Conservation (phyloP, 2,329 filamentous ascomycete species). For the Fusarium odoratissimum region DNA sequence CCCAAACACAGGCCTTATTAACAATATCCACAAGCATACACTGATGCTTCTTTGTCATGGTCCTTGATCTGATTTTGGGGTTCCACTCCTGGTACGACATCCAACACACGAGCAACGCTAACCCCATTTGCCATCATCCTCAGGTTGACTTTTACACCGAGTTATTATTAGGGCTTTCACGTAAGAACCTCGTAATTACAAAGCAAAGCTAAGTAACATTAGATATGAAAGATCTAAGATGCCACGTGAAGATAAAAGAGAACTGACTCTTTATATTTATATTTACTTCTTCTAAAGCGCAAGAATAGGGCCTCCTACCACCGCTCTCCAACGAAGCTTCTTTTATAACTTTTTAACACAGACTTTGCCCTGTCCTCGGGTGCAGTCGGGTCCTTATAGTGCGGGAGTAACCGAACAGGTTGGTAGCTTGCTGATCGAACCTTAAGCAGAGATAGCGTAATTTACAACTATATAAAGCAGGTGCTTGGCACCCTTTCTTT, state of each 20-base stretch:
- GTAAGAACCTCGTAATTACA: not conserved
- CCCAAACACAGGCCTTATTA: fast-evolving
- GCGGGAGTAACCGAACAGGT: too few species aligned
- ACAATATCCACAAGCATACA: not conserved
- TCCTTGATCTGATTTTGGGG: not conserved
- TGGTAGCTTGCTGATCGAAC: not conserved
- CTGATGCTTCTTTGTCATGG: fast-evolving
- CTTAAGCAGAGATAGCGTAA: not conserved
- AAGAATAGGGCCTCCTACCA: too few species aligned
- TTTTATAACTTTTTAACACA: too few species aligned
- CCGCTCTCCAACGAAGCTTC: too few species aligned
- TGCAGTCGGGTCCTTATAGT: too few species aligned
- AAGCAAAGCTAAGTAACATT: not conserved
- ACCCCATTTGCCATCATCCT: not conserved
- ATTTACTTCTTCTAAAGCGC: not conserved
- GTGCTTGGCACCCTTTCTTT: not conserved
- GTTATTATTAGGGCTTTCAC: too few species aligned
- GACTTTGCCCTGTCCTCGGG: too few species aligned
- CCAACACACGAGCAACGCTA: not conserved
- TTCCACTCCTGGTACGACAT: not conserved
- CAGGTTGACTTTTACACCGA: too few species aligned
- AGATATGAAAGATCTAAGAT: fast-evolving
- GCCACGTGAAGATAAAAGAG: not conserved
- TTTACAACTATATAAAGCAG: not conserved
- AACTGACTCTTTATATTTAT: too few species aligned